phyloP scores from a whole-genome alignment of 306 rosid species.

The Heteromeles arbutifolia region DNA sequence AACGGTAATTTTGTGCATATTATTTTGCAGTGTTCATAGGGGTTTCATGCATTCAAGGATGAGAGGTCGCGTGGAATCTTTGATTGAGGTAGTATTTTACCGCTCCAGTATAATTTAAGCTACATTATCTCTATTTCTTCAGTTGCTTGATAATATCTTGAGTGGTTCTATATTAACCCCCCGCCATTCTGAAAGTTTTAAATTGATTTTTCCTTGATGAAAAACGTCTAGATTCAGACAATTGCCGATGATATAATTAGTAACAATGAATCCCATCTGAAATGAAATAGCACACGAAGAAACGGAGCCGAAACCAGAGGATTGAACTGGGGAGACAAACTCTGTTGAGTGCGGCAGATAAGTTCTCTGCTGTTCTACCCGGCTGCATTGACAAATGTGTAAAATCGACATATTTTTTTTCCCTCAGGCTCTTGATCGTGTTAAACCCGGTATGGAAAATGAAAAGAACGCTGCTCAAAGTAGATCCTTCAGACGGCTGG shows the following conservation, averaged over 20 bases:
- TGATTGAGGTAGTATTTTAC: conserved; percentile 66
- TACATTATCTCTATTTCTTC: neutral
- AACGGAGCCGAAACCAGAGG: neutral
- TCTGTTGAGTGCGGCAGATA: neutral
- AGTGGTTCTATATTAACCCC: neutral
- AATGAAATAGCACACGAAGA: neutral
- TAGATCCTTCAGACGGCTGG: conserved; percentile 89
- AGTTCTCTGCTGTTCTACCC: neutral
- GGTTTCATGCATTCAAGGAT: too few species aligned
- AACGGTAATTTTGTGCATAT: too few species aligned
- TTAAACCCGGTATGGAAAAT: conserved; percentile 52
- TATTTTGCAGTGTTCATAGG: too few species aligned
- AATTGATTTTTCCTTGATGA: neutral
- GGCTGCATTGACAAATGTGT: neutral
- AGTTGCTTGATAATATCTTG: neutral
- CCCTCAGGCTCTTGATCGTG: conserved; percentile 77
- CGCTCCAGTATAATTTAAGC: neutral
- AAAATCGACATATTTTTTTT: neutral
- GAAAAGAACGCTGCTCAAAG: conserved; percentile 34
- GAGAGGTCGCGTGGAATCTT: conserved; percentile 96
- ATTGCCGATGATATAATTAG: too few species aligned
- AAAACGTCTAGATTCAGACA: neutral
- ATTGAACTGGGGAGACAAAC: neutral
- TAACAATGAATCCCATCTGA: neutral
- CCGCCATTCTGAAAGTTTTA: neutral